phyloP scores from a whole-genome alignment of 1,284 basidiomycete species.

The Uromyces viciae-fabae region DNA sequence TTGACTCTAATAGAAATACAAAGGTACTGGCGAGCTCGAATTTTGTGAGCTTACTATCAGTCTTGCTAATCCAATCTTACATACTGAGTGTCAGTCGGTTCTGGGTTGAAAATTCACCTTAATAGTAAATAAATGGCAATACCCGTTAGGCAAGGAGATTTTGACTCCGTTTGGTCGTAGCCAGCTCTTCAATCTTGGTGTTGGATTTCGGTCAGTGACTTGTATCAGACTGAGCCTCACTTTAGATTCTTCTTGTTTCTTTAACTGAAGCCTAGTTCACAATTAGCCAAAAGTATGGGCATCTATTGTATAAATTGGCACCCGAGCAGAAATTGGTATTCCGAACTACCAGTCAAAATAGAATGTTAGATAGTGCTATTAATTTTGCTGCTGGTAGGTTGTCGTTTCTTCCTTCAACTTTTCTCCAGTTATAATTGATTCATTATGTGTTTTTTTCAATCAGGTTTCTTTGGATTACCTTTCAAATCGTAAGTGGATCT shows the following conservation, averaged over 20 bases:
- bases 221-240: too few species aligned
- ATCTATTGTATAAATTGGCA: conserved; percentile 20
- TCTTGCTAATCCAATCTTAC: neutral
- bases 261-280: too few species aligned
- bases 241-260: too few species aligned
- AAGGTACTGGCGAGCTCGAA: conserved; percentile 33
- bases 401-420: neutral
- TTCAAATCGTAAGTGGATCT: conserved; percentile 37
- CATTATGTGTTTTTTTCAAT: neutral
- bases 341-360: conserved; percentile 42
- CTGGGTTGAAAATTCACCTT: neutral
- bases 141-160: conserved; percentile 57
- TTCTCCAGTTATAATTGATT: neutral
- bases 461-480: conserved; percentile 41
- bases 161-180: conserved; percentile 59
- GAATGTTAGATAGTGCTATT: conserved; percentile 42
- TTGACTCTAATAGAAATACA: conserved; percentile 10
- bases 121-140: conserved; percentile 40
- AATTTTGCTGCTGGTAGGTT: conserved; percentile 45
- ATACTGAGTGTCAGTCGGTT: neutral
- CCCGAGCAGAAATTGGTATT: conserved; percentile 38
- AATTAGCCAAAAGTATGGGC: conserved; percentile 43
- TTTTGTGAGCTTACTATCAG: conserved; percentile 18
- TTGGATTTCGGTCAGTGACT: conserved; percentile 40
- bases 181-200: conserved; percentile 54